Evolutionary conservation across 148 eudicot genomes (phyloP).

Genomic region (Cornus kousa): DNA sequence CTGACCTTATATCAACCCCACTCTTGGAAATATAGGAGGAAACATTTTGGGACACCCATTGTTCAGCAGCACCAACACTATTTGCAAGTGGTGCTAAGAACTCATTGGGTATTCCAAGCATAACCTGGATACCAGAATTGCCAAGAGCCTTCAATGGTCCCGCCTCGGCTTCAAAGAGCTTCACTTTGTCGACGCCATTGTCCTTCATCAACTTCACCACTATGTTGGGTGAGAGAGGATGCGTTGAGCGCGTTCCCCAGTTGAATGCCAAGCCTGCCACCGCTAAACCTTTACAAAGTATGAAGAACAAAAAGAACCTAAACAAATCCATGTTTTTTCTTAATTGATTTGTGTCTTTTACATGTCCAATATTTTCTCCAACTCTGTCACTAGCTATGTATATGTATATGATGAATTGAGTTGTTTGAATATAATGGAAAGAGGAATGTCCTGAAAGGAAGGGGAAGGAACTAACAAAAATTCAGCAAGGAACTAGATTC

Average conservation of each 20-base stretch:
- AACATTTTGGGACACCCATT: slow-evolving; percentile 79
- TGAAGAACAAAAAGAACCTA: slow-evolving; percentile 18
- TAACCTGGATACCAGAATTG: slow-evolving; percentile 83
- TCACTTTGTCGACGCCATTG: slow-evolving; percentile 88
- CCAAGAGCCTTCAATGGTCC: slow-evolving; percentile 74
- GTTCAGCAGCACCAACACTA: slow-evolving; percentile 64
- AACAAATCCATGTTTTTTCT: slow-evolving; percentile 18
- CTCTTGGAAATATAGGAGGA: slow-evolving; percentile 54
- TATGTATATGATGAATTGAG: neutral
- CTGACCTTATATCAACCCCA: slow-evolving; percentile 83
- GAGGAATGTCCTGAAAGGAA: slow-evolving; percentile 23
- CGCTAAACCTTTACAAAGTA: slow-evolving; percentile 18
- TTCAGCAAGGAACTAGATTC: slow-evolving; percentile 40
- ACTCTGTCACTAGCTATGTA: neutral
- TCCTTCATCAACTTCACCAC: slow-evolving; percentile 75
- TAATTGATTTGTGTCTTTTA: no score
- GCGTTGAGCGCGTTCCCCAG: slow-evolving; percentile 72
- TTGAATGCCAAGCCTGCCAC: slow-evolving; percentile 62
- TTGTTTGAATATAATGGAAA: neutral
- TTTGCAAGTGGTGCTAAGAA: slow-evolving; percentile 62
- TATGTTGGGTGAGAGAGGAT: slow-evolving; percentile 73
- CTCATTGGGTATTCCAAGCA: slow-evolving; percentile 96
- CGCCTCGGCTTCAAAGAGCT: slow-evolving; percentile 87
- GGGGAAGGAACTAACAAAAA: slow-evolving; percentile 33
- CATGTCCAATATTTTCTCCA: neutral